Evolutionary conservation across 163 green algal genomes (phyloP), one percentile per base, ranked within the genome.

Genomic region (Scenedesmus sp.): DNA sequence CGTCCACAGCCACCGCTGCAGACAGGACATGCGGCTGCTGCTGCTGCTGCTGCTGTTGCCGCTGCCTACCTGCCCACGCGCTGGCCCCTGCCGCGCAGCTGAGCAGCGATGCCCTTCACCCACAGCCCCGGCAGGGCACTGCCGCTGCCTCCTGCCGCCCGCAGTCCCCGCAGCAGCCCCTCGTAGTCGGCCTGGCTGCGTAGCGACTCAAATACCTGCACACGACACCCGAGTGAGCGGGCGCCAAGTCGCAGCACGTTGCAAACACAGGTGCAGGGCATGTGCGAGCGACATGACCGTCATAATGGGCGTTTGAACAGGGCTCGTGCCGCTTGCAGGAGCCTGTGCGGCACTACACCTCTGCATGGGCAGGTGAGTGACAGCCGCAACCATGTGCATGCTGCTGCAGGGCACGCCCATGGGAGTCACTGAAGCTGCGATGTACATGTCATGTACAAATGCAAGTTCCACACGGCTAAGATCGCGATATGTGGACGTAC

Each of bases 191-290:
- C 56, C 85, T 89, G 85, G 46, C 65, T 89, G 68, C 85, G 68
- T 15, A 89, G 68, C 43, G 61, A 81, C 85, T 89, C 85, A 89
- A 89, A 89, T 44, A 89, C 85, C 85, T 89, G 83, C 81, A 49
- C 51, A 13, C 0, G 26, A 30, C 15, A 30, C 15, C 15, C 16
- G 56, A 56, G 15, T 20, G 12, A 56, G 16, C 61, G n/a, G 61
- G 9, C 13, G 10, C 10, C 16, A 33, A 76, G 61, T 76, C 9
- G 61, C 61, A 37, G 61, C 13, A 76, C n/a, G 61, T 18, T 35
- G 61, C 13, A 76, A 76, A 33, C 61, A 56, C 49, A 56, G 12
- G 49, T 56, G 49, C 49, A 12, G 49, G 49, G 49, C n/a, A n/a
- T n/a, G n/a, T n/a, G n/a, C n/a, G n/a, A n/a, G n/a, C n/a, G n/a